Evolutionary conservation across 371 early-diverging fungal species (phyloP).

Genomic region (Parasitella parasitica): DNA sequence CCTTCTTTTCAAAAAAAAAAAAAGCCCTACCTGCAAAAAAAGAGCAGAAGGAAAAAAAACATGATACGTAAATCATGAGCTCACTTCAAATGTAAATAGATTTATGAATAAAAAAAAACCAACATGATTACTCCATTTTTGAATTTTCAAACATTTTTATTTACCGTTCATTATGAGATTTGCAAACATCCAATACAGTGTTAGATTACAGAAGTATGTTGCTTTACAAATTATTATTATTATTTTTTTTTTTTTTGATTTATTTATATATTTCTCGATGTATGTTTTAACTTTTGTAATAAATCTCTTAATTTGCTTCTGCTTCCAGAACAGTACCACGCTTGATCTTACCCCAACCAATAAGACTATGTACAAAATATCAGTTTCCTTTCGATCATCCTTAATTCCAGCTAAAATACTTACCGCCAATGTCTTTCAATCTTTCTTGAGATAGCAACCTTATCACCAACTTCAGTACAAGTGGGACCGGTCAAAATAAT

Average conservation of each 20-base stretch:
- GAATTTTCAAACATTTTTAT: not conserved
- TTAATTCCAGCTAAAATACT: too few species aligned
- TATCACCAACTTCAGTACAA: conserved; percentile 98
- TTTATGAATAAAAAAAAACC: not conserved
- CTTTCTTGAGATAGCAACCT: conserved; percentile 97
- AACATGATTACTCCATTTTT: not conserved
- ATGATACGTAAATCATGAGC: not conserved
- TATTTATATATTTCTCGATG: not conserved
- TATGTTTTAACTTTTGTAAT: not conserved
- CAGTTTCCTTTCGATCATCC: not conserved
- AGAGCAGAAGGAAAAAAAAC: not conserved
- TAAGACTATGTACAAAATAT: conserved; percentile 61
- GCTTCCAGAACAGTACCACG: conserved; percentile 83
- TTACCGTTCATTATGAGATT: too few species aligned
- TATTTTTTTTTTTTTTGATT: conserved; percentile 5
- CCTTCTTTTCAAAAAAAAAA: not conserved
- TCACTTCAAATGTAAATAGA: not conserved
- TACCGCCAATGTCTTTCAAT: conserved; percentile 99
- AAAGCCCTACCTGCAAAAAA: not conserved
- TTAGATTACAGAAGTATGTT: not conserved
- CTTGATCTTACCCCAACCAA: conserved; percentile 97
- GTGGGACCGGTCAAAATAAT: conserved; percentile 94
- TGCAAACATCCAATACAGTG: too few species aligned
- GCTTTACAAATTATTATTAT: not conserved
- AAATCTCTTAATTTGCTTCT: conserved; percentile 48